phyloP scores from a whole-genome alignment of 805 yeast genomes.

The Lipomyces kockii region DNA sequence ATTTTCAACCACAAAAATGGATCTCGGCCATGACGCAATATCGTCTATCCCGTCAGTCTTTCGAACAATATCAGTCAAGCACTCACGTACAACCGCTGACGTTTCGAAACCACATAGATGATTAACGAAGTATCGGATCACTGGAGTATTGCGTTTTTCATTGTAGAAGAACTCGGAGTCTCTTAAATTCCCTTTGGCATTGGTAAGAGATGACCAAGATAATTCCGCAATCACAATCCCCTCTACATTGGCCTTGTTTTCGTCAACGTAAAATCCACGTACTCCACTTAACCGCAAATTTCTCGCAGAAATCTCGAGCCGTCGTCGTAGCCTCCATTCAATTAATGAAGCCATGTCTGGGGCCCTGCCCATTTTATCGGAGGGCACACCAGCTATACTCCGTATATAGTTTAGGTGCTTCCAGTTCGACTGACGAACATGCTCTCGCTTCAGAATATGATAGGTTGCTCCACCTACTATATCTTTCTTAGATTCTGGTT shows the following conservation, averaged over 20 bases:
- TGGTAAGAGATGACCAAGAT: slow-evolving; percentile 4
- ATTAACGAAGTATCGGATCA: slow-evolving; percentile 9
- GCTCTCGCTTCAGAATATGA: slow-evolving; percentile 15
- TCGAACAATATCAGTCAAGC: neutral
- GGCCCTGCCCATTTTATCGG: slow-evolving; percentile 5
- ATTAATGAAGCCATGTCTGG: slow-evolving; percentile 18
- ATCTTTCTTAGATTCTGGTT: neutral
- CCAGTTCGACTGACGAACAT: neutral
- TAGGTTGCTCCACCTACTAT: slow-evolving; percentile 12
- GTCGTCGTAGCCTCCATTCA: slow-evolving; percentile 15
- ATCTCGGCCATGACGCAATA: neutral
- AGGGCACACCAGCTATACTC: neutral
- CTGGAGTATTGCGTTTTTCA: neutral
- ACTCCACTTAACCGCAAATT: neutral
- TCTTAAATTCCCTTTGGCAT: neutral
- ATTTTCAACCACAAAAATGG: neutral
- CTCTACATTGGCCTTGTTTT: slow-evolving; percentile 4
- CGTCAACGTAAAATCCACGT: slow-evolving; percentile 9
- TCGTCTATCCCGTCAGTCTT: neutral
- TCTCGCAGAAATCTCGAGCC: slow-evolving; percentile 7
- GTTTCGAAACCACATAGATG: slow-evolving; percentile 16
- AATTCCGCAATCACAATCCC: slow-evolving; percentile 11
- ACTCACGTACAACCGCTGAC: neutral
- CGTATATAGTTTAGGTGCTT: neutral
- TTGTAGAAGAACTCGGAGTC: slow-evolving; percentile 15